A percentile compares a stretch with the other conserved stretches of the same genome.
These are phyloP conservation scores for Dendrostoma leiphaemia DNA, from an alignment of 2,329 filamentous ascomycete species.

Conservation along the genomic window DNA sequence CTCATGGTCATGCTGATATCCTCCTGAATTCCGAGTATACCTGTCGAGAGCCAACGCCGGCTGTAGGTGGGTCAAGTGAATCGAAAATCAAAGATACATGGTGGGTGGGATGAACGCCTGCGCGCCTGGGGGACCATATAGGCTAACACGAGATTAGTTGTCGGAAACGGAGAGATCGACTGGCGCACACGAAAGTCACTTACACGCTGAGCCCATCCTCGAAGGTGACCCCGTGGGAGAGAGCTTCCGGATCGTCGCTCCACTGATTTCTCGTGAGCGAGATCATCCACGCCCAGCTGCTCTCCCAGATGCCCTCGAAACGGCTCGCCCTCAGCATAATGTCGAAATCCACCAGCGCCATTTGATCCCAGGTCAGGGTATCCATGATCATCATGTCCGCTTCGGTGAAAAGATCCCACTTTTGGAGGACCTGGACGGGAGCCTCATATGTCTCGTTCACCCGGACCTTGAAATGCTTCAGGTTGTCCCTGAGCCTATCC, in stretches of 20 bases:
- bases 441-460: conserved; percentile 5
- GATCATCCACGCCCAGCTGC: conserved; percentile 19
- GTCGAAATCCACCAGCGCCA: conserved; percentile 18
- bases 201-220: conserved; percentile 13
- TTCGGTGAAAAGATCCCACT: conserved; percentile 17
- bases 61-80: too few relatives aligned
- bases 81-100: too few relatives aligned
- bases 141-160: neutral
- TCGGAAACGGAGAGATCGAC: neutral
- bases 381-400: conserved; percentile 15
- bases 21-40: too few relatives aligned
- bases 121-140: conserved; percentile 1
- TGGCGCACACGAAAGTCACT: neutral
- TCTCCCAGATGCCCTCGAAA: conserved; percentile 20
- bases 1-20: too few relatives aligned
- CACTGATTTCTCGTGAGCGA: conserved; percentile 15
- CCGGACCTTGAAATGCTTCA: conserved; percentile 2
- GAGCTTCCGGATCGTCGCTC: conserved; percentile 1
- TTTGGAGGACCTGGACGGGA: conserved; percentile 11
- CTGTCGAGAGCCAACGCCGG: too few relatives aligned
- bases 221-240: conserved; percentile 9
- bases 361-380: conserved; percentile 17
- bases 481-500: neutral
- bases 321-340: conserved; percentile 16
- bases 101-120: conserved; percentile 14